Percentiles rank a stretch among this genome's conserved stretches.
These are phyloP conservation scores for Ochetophila trinervis DNA, from an alignment of 306 rosid species.

Conservation along the genomic window DNA sequence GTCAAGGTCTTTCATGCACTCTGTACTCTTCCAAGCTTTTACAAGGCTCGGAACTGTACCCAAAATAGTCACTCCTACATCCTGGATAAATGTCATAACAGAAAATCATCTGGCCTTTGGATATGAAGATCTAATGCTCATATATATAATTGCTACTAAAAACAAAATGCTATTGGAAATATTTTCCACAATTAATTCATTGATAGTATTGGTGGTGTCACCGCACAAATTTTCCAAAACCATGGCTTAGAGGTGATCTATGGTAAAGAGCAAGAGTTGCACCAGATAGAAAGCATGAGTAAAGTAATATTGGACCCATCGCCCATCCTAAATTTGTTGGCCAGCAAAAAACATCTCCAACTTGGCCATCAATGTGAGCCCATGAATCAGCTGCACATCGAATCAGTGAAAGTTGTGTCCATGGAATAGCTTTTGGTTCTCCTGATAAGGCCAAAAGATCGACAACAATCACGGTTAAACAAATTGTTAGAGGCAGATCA, in stretches of 20 bases:
- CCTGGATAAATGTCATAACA: constrained; percentile 43
- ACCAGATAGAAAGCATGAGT: constrained; percentile 64
- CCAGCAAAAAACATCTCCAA: constrained; percentile 74
- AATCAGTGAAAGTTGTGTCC: constrained; percentile 89
- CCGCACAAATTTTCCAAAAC: constrained; percentile 94
- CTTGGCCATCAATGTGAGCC: constrained; percentile 57
- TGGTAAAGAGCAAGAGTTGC: constrained; percentile 91
- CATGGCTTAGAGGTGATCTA: constrained; percentile 88
- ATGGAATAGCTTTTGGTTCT: constrained; percentile 94
- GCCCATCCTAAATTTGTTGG: constrained; percentile 98
- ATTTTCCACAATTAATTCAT: too few relatives aligned
- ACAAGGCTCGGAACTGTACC: constrained; percentile 96
- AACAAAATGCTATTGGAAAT: neutral
- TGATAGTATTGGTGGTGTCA: constrained; percentile 24
- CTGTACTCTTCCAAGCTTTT: constrained; percentile 77
- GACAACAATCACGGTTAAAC: constrained; percentile 18
- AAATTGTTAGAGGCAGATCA: neutral
- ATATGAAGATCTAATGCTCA: constrained; percentile 3
- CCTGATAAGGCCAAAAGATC: constrained; percentile 41
- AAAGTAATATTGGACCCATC: constrained; percentile 72
- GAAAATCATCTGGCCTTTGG: neutral
- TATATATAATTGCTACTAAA: constrained; percentile 8
- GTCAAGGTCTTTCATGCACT: constrained; percentile 76
- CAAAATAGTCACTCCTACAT: constrained; percentile 77
- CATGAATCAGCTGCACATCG: constrained; percentile 73